Percentiles rank a stretch among this genome's conserved stretches.
phyloP scores from a whole-genome alignment of 2,329 filamentous ascomycete species.

The Colletotrichum sp. region DNA sequence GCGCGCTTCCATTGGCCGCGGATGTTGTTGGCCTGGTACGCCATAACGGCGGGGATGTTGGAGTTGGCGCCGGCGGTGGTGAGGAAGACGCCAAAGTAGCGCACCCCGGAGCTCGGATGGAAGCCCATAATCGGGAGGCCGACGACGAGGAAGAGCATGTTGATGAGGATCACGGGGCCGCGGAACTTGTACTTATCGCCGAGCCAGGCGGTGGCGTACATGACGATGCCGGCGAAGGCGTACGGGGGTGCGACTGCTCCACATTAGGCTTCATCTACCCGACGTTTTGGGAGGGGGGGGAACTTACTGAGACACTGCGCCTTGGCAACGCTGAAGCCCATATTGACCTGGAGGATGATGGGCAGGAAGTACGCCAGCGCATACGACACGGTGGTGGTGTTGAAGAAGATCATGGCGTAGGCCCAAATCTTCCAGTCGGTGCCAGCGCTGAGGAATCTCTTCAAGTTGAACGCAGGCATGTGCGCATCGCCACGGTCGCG shows the following conservation, averaged over 20 bases:
- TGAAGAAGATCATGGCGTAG: conserved; percentile 66
- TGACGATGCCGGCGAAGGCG: conserved; percentile 66
- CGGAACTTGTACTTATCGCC: conserved; percentile 72
- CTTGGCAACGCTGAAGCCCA: conserved; percentile 68
- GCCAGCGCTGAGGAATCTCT: conserved; percentile 50
- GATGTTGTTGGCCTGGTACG: conserved; percentile 88
- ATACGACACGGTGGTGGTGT: conserved; percentile 75
- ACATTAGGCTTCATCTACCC: not conserved
- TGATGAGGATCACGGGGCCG: conserved; percentile 69
- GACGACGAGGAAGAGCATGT: conserved; percentile 69
- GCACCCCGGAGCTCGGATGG: conserved; percentile 55
- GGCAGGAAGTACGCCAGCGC: conserved; percentile 81
- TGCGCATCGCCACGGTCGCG: conserved; percentile 62
- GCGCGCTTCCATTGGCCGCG: conserved; percentile 89
- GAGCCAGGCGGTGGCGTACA: conserved; percentile 63
- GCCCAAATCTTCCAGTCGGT: conserved; percentile 65
- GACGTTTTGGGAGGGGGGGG: too few relatives aligned
- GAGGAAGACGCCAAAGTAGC: conserved; percentile 79
- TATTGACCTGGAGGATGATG: conserved; percentile 68
- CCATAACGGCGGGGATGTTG: conserved; percentile 76
- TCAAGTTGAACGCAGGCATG: conserved; percentile 55
- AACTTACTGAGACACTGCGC: conserved; percentile 66
- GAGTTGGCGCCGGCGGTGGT: conserved; percentile 78
- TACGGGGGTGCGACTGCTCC: conserved; percentile 67
- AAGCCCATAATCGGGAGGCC: conserved; percentile 78